phyloP scores from a whole-genome alignment of 352 stramenopile species.

The Globisporangium megalacanthum region DNA sequence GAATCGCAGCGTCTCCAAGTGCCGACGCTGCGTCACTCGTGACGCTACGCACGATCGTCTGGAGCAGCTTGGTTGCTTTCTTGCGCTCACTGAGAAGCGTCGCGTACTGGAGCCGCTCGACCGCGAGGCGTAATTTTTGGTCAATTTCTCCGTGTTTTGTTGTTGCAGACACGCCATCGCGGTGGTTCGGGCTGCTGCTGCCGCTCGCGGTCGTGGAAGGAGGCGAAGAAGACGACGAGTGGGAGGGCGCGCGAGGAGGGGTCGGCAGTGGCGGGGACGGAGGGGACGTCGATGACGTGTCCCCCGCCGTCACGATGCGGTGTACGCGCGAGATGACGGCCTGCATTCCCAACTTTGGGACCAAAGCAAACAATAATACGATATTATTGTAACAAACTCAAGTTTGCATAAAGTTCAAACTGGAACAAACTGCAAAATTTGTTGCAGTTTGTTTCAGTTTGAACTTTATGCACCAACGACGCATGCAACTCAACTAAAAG shows the following conservation, averaged over 20 bases:
- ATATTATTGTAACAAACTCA: too few species aligned
- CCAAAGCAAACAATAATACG: too few species aligned
- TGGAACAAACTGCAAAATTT: too few species aligned
- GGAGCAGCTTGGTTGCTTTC: constrained; percentile 43
- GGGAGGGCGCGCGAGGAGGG: not conserved
- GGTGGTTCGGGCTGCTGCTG: not conserved
- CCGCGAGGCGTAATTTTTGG: constrained; percentile 46
- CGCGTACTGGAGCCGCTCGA: constrained; percentile 67
- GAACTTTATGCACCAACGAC: too few species aligned
- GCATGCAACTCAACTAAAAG: too few species aligned
- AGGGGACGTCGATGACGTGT: too few species aligned
- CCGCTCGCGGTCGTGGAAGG: not conserved
- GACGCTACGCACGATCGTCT: constrained; percentile 25
- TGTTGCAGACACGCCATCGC: not conserved
- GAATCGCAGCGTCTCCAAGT: constrained; percentile 36
- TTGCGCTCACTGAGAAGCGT: constrained; percentile 74
- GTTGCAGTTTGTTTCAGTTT: too few species aligned
- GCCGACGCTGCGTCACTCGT: constrained; percentile 10
- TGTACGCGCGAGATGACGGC: constrained; percentile 67
- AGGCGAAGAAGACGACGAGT: not conserved
- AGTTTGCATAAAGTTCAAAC: too few species aligned
- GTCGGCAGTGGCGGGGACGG: constrained; percentile 6
- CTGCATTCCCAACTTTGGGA: constrained; percentile 63
- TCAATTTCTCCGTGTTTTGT: constrained; percentile 14
- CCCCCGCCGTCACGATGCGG: constrained; percentile 54